These are phyloP conservation scores for Rosa lucieae DNA, from an alignment of 306 rosid genomes.

Conservation along the genomic window DNA sequence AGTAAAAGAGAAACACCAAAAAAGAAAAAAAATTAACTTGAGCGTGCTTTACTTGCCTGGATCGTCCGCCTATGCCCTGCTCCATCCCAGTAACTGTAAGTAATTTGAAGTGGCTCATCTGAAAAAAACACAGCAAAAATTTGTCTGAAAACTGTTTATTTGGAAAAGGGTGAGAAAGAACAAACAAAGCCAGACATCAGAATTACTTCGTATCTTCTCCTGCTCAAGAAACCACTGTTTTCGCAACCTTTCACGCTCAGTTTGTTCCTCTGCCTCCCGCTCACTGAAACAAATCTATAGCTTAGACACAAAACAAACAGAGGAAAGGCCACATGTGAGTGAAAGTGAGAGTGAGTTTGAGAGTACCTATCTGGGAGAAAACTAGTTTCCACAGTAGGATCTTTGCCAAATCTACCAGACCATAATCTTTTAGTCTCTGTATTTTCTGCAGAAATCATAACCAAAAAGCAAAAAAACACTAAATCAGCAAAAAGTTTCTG, in stretches of 20 bases:
- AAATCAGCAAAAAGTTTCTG: slow-evolving; percentile 13
- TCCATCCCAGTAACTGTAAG: slow-evolving; percentile 99
- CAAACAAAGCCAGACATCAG: not conserved
- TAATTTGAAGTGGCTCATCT: slow-evolving; percentile 93
- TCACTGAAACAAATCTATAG: slow-evolving; percentile 83
- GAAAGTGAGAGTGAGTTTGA: not conserved
- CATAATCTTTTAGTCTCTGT: slow-evolving; percentile 41
- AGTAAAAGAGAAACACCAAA: not conserved
- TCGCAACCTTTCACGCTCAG: slow-evolving; percentile 90
- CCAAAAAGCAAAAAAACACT: not conserved
- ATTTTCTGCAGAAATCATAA: slow-evolving; percentile 35
- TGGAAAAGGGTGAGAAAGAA: not conserved
- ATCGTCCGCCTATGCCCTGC: slow-evolving; percentile 91
- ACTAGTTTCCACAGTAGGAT: slow-evolving; percentile 96
- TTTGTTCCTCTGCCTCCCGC: slow-evolving; percentile 98
- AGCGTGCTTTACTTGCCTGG: slow-evolving; percentile 54
- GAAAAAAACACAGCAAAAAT: slow-evolving; percentile 22
- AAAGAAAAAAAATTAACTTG: not conserved
- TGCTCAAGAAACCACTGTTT: slow-evolving; percentile 84
- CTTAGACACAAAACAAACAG: slow-evolving; percentile 41
- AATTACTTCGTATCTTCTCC: slow-evolving; percentile 80
- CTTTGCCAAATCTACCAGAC: slow-evolving; percentile 82
- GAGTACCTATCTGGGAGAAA: slow-evolving; percentile 95
- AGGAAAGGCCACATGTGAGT: slow-evolving; percentile 10
- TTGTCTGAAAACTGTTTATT: not conserved